A percentile compares a stretch with the other conserved stretches of the same genome.
Evolutionary conservation across 2,329 filamentous ascomycete genomes (phyloP).

Genomic region (Pseudonectria foliicola): DNA sequence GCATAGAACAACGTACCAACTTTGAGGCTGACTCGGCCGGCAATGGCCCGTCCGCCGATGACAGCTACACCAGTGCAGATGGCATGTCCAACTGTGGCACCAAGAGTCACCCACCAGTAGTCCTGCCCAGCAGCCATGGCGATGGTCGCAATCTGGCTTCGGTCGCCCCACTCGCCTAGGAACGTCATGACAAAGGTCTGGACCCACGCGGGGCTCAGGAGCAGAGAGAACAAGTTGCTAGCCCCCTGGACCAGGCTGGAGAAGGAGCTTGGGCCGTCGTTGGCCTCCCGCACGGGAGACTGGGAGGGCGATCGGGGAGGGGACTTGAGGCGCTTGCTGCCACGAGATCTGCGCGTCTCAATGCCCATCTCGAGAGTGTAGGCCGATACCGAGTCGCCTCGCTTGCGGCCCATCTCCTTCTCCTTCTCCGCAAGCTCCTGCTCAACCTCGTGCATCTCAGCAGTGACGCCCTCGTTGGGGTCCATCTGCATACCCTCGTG

Average conservation of each 20-base stretch:
- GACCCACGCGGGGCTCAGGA: conserved; percentile 94
- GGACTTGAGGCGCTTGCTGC: conserved; percentile 70
- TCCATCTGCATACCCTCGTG: conserved; percentile 85
- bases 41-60: conserved; percentile 84
- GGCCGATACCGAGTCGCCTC: conserved; percentile 59
- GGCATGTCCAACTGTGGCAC: conserved; percentile 77
- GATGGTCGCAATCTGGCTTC: conserved; percentile 96
- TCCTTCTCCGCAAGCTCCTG: conserved; percentile 91
- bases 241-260: conserved; percentile 53
- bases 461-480: conserved; percentile 82
- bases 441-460: conserved; percentile 97
- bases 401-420: conserved; percentile 59
- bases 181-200: conserved; percentile 99
- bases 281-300: conserved; percentile 59
- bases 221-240: conserved; percentile 76
- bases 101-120: conserved; percentile 97
- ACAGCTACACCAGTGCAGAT: conserved; percentile 90
- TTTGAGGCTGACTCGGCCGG: conserved; percentile 88
- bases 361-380: conserved; percentile 78
- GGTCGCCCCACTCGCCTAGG: conserved; percentile 94
- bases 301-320: conserved; percentile 73
- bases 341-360: conserved; percentile 60
- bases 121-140: conserved; percentile 98
- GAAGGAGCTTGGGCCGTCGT: conserved; percentile 34
- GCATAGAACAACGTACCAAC: conserved; percentile 62